Percentiles rank a stretch among this genome's conserved stretches.
phyloP scores from a whole-genome alignment of 371 early-diverging fungal species.

The Syncephalastrum contaminatum region DNA sequence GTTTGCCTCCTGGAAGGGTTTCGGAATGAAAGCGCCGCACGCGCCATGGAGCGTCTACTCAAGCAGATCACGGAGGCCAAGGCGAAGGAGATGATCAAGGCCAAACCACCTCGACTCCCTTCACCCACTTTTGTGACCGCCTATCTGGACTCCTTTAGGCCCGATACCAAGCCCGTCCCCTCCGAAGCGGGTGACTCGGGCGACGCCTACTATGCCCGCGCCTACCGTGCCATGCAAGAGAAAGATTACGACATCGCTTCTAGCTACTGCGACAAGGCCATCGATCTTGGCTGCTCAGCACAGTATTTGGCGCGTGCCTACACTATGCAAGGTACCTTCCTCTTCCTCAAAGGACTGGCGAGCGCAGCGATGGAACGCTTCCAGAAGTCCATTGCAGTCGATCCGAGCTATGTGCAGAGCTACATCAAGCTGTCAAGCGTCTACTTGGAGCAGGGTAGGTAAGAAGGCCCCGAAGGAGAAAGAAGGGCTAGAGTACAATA shows the following conservation, averaged over 20 bases:
- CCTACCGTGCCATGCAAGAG: conserved; percentile 47
- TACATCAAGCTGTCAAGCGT: conserved; percentile 88
- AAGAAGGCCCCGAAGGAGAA: too few relatives aligned
- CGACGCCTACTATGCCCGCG: conserved; percentile 51
- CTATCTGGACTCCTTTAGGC: conserved; percentile 87
- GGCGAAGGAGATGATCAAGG: conserved; percentile 77
- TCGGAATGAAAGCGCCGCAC: conserved; percentile 79
- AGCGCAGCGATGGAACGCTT: conserved; percentile 71
- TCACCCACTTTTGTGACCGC: conserved; percentile 87
- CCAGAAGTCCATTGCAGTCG: conserved; percentile 76
- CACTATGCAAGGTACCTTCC: conserved; percentile 86
- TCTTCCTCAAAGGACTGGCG: conserved; percentile 84
- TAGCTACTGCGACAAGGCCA: conserved; percentile 65
- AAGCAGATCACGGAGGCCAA: conserved; percentile 77
- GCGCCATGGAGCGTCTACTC: conserved; percentile 87
- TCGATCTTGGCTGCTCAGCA: conserved; percentile 55
- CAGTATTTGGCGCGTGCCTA: conserved; percentile 64
- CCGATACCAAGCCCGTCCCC: conserved; percentile 33
- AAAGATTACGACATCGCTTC: conserved; percentile 73
- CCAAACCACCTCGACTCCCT: conserved; percentile 72
- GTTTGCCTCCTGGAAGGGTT: conserved; percentile 93
- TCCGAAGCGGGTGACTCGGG: conserved; percentile 38
- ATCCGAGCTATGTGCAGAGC: conserved; percentile 79
- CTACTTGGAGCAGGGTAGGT: conserved; percentile 77
- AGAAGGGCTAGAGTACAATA: neutral